Percentiles rank a stretch among this genome's conserved stretches.
These are phyloP conservation scores for Ulota crispa DNA, from an alignment of 225 moss, liverwort and hornwort species.

Conservation along the genomic window DNA sequence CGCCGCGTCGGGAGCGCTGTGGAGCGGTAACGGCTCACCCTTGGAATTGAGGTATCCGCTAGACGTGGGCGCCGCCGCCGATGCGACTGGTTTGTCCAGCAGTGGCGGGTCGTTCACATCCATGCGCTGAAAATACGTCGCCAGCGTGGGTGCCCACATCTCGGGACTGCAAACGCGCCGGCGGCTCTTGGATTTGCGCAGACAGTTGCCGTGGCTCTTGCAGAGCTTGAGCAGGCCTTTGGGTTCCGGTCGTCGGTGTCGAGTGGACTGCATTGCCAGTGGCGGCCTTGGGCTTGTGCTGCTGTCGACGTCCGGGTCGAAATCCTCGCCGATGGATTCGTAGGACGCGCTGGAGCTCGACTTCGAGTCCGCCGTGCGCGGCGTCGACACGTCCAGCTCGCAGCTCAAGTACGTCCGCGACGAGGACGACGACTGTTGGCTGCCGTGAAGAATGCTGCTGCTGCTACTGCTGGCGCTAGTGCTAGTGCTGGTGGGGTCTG, in stretches of 20 bases:
- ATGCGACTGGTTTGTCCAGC: constrained; percentile 24
- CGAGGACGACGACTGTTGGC: constrained; percentile 56
- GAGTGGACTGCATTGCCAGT: not conserved
- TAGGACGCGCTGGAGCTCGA: constrained; percentile 54
- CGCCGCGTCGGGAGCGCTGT: not conserved
- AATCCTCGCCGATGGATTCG: constrained; percentile 47
- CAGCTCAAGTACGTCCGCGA: constrained; percentile 61
- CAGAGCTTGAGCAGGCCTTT: constrained; percentile 48
- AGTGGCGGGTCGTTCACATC: constrained; percentile 34
- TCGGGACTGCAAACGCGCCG: constrained; percentile 39
- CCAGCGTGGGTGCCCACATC: constrained; percentile 58
- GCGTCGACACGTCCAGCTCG: constrained; percentile 52
- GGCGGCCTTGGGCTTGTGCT: constrained; percentile 27
- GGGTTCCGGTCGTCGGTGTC: constrained; percentile 20
- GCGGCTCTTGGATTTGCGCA: constrained; percentile 41
- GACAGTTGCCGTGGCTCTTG: constrained; percentile 34
- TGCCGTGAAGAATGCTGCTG: constrained; percentile 61
- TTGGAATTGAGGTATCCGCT: constrained; percentile 34
- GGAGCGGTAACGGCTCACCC: constrained; percentile 18
- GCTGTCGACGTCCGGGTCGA: constrained; percentile 32
- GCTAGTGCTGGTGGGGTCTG: constrained; percentile 41
- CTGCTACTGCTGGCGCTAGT: constrained; percentile 12
- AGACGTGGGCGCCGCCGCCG: constrained; percentile 31
- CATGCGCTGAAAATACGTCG: constrained; percentile 46
- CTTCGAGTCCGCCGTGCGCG: constrained; percentile 46